Evolutionary conservation across 495 filamentous ascomycete genomes (phyloP), one percentile per base, ranked within the genome.

Genomic region (Aspergillus ellipticus): DNA sequence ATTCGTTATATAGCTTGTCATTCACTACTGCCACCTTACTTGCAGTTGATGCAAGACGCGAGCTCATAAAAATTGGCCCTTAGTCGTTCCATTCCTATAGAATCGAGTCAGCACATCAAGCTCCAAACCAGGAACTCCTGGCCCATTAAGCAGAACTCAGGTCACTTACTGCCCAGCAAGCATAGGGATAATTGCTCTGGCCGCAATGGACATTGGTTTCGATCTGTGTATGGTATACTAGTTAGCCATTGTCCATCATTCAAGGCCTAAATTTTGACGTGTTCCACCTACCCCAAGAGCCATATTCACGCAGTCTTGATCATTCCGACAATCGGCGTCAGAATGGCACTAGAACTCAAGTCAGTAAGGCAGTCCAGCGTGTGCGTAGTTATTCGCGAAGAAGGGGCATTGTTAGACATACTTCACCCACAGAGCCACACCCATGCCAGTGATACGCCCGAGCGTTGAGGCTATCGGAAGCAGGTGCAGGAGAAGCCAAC

Each of bases 161-260:
- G 13, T 39, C n/a, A 48, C 45, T 48, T 29, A 48, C 45, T 11
- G 45, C 45, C 45, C 45, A 48, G 45, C 45, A 48, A 28, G 45
- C 45, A 29, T 16, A n/a, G 4, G 45, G 45, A 29, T 48, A 10
- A 17, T 29, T 29, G 4, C 29, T 22, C 22, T 48, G 45, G 15
- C 45, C 45, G 13, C 45, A 48, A 13, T 48, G 45, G 22, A 48
- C 15, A 17, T 48, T 24, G 17, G 13, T 48, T 22, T 20, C 2
- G 6, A 26, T 13, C 45, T 48, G 28, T 29, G 26, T 13, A n/a
- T 5, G 3, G 21, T 3, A 48, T 28, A 0, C n/a, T 22, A 26
- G 17, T 24, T 22, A 26, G 11, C 10, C 29, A 17, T 0, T 16
- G 9, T 26, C 7, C 11, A 4, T 8, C 29, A 10, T 8, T 8